Percentiles rank a stretch among this genome's conserved stretches.
Conservation (phyloP, 352 stramenopile genomes). For the Chrysophaeum taylorii region DNA sequence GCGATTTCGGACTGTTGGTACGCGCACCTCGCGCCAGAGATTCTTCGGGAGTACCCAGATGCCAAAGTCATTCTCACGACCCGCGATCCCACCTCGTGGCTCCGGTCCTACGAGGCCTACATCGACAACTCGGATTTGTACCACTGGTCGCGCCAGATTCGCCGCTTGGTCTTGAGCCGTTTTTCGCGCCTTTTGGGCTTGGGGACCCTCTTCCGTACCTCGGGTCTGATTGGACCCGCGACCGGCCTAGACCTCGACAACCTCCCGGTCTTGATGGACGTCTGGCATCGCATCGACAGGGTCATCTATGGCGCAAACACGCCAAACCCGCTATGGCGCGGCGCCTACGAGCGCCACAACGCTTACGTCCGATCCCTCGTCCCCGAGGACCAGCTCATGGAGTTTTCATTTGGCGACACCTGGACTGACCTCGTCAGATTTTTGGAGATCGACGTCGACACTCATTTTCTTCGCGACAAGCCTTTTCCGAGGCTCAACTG, state of each 20-base stretch:
- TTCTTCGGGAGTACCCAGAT: not conserved
- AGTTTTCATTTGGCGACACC: not conserved
- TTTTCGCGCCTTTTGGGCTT: not conserved
- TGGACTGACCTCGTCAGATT: not conserved
- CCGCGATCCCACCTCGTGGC: not conserved
- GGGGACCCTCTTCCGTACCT: not conserved
- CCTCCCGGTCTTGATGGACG: not conserved
- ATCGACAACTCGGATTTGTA: not conserved
- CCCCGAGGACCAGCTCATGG: not conserved
- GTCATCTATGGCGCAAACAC: not conserved
- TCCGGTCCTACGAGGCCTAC: not conserved
- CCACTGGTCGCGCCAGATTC: not conserved
- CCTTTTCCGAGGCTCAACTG: not conserved
- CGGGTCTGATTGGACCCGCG: too few relatives aligned
- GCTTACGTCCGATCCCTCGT: not conserved
- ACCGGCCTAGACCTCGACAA: not conserved
- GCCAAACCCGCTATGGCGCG: not conserved
- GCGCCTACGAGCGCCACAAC: not conserved
- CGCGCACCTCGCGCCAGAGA: not conserved
- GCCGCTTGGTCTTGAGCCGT: not conserved
- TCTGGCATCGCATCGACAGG: not conserved
- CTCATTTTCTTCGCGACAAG: not conserved
- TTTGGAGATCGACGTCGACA: not conserved
- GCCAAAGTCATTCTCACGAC: not conserved
- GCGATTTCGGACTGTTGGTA: not conserved